These are phyloP conservation scores for Mycena chlorophos DNA, from an alignment of 768 basidiomycete genomes.

Conservation along the genomic window DNA sequence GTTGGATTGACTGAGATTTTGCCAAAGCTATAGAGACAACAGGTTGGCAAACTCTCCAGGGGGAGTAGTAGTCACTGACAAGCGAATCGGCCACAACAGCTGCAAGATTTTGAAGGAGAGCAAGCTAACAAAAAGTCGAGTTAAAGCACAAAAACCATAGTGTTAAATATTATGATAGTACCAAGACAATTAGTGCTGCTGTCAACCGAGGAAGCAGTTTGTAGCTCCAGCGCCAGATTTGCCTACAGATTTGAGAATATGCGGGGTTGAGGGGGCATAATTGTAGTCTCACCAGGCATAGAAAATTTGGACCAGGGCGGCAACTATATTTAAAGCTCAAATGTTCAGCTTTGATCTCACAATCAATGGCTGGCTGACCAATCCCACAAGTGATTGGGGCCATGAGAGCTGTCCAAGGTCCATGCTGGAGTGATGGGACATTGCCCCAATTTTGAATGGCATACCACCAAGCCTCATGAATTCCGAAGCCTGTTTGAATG, in stretches of 20 bases:
- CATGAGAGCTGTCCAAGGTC: neutral
- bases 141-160: neutral
- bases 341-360: neutral
- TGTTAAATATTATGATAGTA: neutral
- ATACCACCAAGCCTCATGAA: conserved; percentile 12
- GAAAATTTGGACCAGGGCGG: conserved; percentile 4
- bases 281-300: conserved; percentile 1
- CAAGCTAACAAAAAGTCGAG: neutral
- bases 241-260: neutral
- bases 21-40: neutral
- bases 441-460: conserved; percentile 9
- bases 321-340: conserved; percentile 1
- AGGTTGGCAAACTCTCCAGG: too few relatives aligned
- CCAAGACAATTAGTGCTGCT: conserved; percentile 2
- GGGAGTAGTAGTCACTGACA: neutral
- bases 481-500: conserved; percentile 5
- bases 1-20: neutral
- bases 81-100: neutral
- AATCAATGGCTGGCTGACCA: conserved; percentile 1
- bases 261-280: too few relatives aligned
- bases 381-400: conserved; percentile 7
- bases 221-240: neutral
- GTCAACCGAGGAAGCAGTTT: neutral
- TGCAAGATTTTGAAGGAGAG: neutral
- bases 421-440: neutral